phyloP scores from a whole-genome alignment of 495 filamentous ascomycete genomes.

The Penicillium coprophilum region DNA sequence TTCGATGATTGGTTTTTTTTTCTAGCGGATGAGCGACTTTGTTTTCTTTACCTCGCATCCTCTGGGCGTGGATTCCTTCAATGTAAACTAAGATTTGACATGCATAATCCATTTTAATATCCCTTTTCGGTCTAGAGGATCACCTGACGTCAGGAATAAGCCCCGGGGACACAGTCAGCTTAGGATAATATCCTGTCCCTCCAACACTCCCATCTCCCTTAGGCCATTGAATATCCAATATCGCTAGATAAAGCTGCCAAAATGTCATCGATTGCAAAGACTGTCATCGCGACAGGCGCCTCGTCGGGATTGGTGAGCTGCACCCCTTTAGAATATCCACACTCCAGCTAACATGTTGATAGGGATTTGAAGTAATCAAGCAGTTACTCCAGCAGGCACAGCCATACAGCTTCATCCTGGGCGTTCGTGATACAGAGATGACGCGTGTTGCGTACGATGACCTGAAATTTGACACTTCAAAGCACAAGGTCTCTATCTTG shows the following conservation, averaged over 20 bases:
- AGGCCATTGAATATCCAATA: too few relatives aligned
- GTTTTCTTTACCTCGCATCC: not conserved
- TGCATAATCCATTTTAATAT: not conserved
- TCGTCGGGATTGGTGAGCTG: slow-evolving; percentile 29
- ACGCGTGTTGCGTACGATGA: slow-evolving; percentile 24
- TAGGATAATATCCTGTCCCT: not conserved
- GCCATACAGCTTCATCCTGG: slow-evolving; percentile 31
- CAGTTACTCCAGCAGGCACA: slow-evolving; percentile 27
- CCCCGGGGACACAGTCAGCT: too few relatives aligned
- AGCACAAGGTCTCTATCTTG: slow-evolving; percentile 23
- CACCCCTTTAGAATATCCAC: not conserved
- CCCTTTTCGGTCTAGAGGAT: not conserved
- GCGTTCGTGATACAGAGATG: slow-evolving; percentile 25
- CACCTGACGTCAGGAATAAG: not conserved
- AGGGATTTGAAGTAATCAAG: slow-evolving; percentile 35
- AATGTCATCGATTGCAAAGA: slow-evolving; percentile 22
- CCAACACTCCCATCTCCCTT: too few relatives aligned
- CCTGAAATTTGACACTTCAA: slow-evolving; percentile 23
- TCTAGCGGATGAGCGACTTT: not conserved
- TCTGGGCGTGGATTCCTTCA: not conserved
- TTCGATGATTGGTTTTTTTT: not conserved
- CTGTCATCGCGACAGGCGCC: slow-evolving; percentile 30
- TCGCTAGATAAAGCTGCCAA: not conserved
- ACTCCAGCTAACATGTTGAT: slow-evolving; percentile 7
- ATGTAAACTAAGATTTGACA: not conserved